These are phyloP conservation scores for Delonix regia DNA, from an alignment of 306 rosid genomes.

Conservation along the genomic window DNA sequence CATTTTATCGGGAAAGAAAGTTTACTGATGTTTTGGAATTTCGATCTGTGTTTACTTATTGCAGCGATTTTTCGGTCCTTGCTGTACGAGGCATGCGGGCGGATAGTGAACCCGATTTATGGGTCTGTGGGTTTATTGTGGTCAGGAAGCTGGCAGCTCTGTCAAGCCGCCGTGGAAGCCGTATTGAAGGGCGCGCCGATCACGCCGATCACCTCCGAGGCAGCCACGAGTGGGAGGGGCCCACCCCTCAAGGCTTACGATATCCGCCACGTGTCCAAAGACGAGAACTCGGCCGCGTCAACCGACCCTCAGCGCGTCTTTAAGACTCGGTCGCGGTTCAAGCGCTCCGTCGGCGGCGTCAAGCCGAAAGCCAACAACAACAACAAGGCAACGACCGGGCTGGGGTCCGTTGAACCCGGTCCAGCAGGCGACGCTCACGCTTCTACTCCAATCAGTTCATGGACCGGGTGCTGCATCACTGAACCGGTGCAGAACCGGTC, in stretches of 20 bases:
- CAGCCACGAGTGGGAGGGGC: conserved; percentile 70
- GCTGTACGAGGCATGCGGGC: conserved; percentile 90
- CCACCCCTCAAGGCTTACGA: conserved; percentile 90
- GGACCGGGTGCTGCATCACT: conserved; percentile 29
- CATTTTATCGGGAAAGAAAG: background rate
- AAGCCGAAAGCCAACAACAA: conserved; percentile 48
- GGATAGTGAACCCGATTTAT: conserved; percentile 94
- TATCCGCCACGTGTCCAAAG: conserved; percentile 89
- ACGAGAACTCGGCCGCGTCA: conserved; percentile 79
- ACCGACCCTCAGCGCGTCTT: conserved; percentile 44
- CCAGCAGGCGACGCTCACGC: background rate
- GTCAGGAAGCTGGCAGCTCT: conserved; percentile 98
- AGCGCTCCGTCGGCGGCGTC: conserved; percentile 41
- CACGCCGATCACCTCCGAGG: conserved; percentile 82
- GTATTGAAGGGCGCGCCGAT: conserved; percentile 85
- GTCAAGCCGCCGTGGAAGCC: conserved; percentile 92
- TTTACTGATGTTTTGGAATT: background rate
- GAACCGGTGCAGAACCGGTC: conserved; percentile 59
- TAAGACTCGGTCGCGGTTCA: conserved; percentile 73
- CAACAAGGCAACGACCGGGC: conserved; percentile 14
- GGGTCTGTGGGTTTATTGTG: conserved; percentile 95
- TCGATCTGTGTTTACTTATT: background rate
- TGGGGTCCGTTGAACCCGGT: conserved; percentile 18
- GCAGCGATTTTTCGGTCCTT: conserved; percentile 88
- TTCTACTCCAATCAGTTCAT: background rate